Base-by-base conservation (phyloP, 257 asterid species). In the Craterostigma plantagineum region DNA sequence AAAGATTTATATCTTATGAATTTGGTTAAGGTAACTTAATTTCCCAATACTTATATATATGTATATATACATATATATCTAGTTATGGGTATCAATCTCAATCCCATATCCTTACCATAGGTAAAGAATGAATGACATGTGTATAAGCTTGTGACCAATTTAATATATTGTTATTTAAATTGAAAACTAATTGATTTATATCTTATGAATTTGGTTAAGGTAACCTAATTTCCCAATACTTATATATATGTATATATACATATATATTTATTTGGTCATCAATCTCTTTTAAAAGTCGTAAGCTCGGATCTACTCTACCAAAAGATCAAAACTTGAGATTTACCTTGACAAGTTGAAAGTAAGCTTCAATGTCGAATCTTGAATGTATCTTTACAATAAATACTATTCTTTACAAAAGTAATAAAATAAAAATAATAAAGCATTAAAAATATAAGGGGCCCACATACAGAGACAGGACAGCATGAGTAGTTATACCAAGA, bases 291-390 rank as follows among this genome's bases (percentile, higher is more conserved):
- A 54, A 55, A 58, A 59, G 66, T 55, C 58, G 35, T 54, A 35
- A 78, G 57, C 18, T 59, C 54, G 52, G 60, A 47, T 54, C 49
- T 50, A 78, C 3, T 73, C 66, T 53, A 16, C 43, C 51, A 41
- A 44, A 50, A 63, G 52, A 35, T 35, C 40, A 35, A 35, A 35
- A 10, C 40, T 35, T 4, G 13, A 35, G 13, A 36, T 13, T 15
- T 42, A 45, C 9, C 14, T 9, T 11, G 7, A 11, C 11, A 18
- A 34, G 16, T 16, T 4, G 9, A 45, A 54, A 11, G 34, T 35
- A 35, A 9, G 3, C 11, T 35, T 35, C 40, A 35, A 35, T 2
- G 11, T n/a, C 44, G 17, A 14, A 40, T 12, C 14, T 8, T 23
- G 2, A 23, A 8, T 3, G 34, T 9, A 14, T 15, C 2, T 15